phyloP scores from a whole-genome alignment of 2,329 filamentous ascomycete genomes.

The Microdochium nivale region DNA sequence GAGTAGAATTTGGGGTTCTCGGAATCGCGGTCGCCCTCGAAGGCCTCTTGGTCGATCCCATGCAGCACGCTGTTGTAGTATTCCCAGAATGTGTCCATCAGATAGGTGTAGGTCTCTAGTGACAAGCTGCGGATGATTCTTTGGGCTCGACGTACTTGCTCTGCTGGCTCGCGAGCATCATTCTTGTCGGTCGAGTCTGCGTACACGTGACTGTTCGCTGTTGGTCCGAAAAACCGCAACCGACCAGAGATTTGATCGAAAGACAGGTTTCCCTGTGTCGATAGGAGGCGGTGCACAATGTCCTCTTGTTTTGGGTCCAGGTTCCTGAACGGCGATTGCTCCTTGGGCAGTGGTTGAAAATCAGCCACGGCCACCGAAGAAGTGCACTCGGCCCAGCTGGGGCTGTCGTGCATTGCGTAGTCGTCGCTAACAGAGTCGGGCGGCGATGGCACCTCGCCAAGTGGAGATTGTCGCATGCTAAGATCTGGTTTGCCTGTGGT shows the following conservation, averaged over 20 bases:
- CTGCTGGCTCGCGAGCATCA: slow-evolving; percentile 28
- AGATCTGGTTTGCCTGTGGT: neutral
- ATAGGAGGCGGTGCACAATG: slow-evolving; percentile 38
- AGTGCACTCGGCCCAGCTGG: neutral
- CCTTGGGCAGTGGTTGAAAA: slow-evolving; percentile 14
- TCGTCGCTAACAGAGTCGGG: slow-evolving; percentile 25
- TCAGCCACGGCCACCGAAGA: neutral
- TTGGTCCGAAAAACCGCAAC: slow-evolving; percentile 44
- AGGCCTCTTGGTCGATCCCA: slow-evolving; percentile 39
- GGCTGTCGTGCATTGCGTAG: slow-evolving; percentile 13
- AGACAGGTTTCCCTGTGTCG: slow-evolving; percentile 38
- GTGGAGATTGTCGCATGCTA: slow-evolving; percentile 1
- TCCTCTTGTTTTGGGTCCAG: slow-evolving; percentile 33
- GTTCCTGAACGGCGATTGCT: slow-evolving; percentile 25
- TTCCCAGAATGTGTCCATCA: slow-evolving; percentile 42
- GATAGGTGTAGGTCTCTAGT: slow-evolving; percentile 38
- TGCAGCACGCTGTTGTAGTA: slow-evolving; percentile 41
- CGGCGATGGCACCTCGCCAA: slow-evolving; percentile 17
- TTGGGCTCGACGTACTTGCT: slow-evolving; percentile 36
- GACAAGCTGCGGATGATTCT: slow-evolving; percentile 37
- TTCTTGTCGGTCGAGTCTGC: slow-evolving; percentile 27
- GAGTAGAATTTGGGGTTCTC: slow-evolving; percentile 41
- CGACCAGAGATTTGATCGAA: slow-evolving; percentile 42
- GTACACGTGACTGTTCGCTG: slow-evolving; percentile 43
- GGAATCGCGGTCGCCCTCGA: slow-evolving; percentile 35